Percentiles rank a stretch among this genome's conserved stretches.
Conservation (phyloP, 768 basidiomycete species). For the Megacollybia marginata region DNA sequence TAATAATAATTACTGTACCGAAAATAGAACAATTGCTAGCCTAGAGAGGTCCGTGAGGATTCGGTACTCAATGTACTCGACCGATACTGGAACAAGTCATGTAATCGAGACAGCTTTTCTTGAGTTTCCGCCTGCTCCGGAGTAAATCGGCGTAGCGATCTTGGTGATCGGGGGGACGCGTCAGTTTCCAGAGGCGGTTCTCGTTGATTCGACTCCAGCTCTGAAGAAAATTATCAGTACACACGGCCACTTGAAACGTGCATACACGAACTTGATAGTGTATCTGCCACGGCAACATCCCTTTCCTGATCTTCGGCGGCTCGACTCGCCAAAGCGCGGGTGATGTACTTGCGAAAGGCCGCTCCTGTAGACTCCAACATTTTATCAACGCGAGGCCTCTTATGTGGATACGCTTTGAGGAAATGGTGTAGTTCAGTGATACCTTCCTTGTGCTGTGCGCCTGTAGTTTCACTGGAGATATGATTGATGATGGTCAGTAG, state of each 20-base stretch:
- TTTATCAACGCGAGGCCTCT: slow-evolving; percentile 75
- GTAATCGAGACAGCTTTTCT: slow-evolving; percentile 66
- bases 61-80: slow-evolving; percentile 51
- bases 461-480: slow-evolving; percentile 83
- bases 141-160: slow-evolving; percentile 14
- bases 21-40: slow-evolving; percentile 6
- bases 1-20: background rate
- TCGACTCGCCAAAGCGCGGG: slow-evolving; percentile 76
- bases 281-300: slow-evolving; percentile 74
- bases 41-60: slow-evolving; percentile 30
- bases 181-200: slow-evolving; percentile 20
- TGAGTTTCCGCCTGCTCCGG: slow-evolving; percentile 35
- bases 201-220: slow-evolving; percentile 55
- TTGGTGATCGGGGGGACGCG: slow-evolving; percentile 26
- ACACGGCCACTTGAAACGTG: slow-evolving; percentile 1
- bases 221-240: slow-evolving; percentile 25
- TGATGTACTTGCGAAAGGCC: slow-evolving; percentile 89
- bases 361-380: slow-evolving; percentile 84
- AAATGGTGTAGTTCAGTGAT: slow-evolving; percentile 94
- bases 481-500: slow-evolving; percentile 78
- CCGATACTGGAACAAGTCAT: slow-evolving; percentile 79
- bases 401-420: slow-evolving; percentile 85
- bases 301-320: slow-evolving; percentile 84
- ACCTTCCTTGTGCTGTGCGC: slow-evolving; percentile 86
- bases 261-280: slow-evolving; percentile 59